Base-by-base conservation (phyloP, 2,329 filamentous ascomycete species). In the Cryphonectria radicalis region DNA sequence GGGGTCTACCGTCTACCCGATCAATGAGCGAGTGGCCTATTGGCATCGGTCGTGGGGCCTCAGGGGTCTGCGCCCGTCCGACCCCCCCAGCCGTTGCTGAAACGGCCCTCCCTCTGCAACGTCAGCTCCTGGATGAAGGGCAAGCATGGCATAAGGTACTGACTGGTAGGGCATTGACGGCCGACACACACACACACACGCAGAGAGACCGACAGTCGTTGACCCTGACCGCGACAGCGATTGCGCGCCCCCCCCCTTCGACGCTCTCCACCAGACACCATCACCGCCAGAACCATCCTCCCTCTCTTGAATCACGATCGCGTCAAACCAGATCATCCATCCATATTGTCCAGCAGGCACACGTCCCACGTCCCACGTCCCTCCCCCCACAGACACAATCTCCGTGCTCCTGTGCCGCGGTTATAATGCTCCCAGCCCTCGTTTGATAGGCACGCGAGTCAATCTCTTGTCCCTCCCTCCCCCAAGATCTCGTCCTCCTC, bases 271-370 rank as follows among this genome's bases (percentile, higher is more conserved):
- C 42, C 63, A 42, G 42, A 46, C 43, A 65, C 25, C 42, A 65
- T 35, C 62, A 35, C 59, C 59, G 59, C 59, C 19, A 62, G 22
- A 50, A 50, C 22, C 46, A 40, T 42, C n/a, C 60, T 37, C n/a
- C 69, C 10, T 68, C 43, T 69, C 57, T 66, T 69, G 63, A 42
- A 73, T 71, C 72, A 67, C 69, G 69, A 71, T 69, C 69, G 63
- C 53, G 66, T 71, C 57, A 63, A 40, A 60, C 71, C 66, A 73
- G 66, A 69, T 63, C 71, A 37, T 55, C 43, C 42, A 62, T 35
- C 55, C 46, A 50, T 50, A 37, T 57, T 63, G 62, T 43, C 66
- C 37, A 57, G 60, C 43, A 37, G 40, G 43, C 67, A 50, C 46
- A 50, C 46, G 22, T 50, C 43, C 43, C 43, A 46, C 43, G 17